Percentiles rank a stretch among this genome's conserved stretches.
phyloP scores from a whole-genome alignment of 2,329 filamentous ascomycete genomes.

The Bipolaris cookei region DNA sequence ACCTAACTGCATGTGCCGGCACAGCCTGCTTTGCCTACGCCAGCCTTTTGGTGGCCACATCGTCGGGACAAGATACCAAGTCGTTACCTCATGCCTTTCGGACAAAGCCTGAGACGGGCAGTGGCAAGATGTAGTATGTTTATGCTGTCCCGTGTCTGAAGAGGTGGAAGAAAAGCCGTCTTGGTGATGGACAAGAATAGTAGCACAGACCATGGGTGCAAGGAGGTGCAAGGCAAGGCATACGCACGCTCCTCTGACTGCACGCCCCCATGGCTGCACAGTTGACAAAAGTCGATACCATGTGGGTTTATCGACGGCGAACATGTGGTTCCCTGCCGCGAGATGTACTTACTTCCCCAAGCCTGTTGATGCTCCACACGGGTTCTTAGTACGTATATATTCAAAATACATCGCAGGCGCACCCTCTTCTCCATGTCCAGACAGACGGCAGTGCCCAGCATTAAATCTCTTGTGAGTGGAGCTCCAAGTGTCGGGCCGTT shows the following conservation, averaged over 20 bases:
- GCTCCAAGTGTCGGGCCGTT: slow-evolving; percentile 15
- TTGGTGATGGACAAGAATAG: neutral
- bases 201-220: neutral
- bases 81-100: neutral
- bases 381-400: neutral
- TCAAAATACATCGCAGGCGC: neutral
- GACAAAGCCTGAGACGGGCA: neutral
- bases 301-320: neutral
- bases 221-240: neutral
- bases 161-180: neutral
- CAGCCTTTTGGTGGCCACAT: too few species aligned
- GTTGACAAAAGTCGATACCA: neutral
- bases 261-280: neutral
- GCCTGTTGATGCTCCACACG: neutral
- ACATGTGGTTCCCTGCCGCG: neutral
- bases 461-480: slow-evolving; percentile 16
- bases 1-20: too few species aligned
- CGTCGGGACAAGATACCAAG: too few species aligned
- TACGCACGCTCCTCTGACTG: neutral
- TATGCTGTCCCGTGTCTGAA: neutral
- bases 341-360: neutral
- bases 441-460: neutral
- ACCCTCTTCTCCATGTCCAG: neutral
- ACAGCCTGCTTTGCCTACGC: too few species aligned
- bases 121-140: neutral